These are phyloP conservation scores for Laetiporus sulphureus DNA, from an alignment of 1,284 basidiomycete species.

Conservation along the genomic window DNA sequence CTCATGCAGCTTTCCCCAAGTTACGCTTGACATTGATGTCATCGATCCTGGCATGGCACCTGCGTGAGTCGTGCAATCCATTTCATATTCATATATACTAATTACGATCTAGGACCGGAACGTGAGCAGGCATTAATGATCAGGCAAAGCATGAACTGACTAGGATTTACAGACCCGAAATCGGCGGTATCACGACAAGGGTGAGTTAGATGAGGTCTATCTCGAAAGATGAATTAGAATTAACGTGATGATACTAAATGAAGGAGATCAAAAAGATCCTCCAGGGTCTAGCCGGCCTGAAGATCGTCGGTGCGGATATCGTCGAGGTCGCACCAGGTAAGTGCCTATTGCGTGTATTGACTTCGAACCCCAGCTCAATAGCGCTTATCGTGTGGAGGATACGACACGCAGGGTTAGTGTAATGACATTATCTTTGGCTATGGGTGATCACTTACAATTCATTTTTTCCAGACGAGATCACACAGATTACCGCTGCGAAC, in stretches of 20 bases:
- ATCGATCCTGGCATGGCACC: conserved; percentile 34
- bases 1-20: too few relatives aligned
- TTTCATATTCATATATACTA: too few relatives aligned
- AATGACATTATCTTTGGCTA: neutral
- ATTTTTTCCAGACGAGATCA: conserved; percentile 24
- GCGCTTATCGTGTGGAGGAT: conserved; percentile 11
- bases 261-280: conserved; percentile 35
- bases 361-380: neutral
- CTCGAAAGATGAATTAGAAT: too few relatives aligned
- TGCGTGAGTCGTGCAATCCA: conserved; percentile 28
- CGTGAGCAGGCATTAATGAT: too few relatives aligned
- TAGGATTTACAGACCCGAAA: conserved; percentile 22
- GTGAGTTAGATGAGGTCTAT: too few relatives aligned
- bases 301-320: conserved; percentile 34
- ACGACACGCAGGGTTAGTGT: conserved; percentile 24
- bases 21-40: conserved; percentile 29
- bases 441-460: neutral
- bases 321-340: conserved; percentile 32
- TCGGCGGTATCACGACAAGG: conserved; percentile 33
- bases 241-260: too few relatives aligned
- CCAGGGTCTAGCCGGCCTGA: conserved; percentile 29
- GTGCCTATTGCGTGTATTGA: conserved; percentile 1
- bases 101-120: conserved; percentile 26
- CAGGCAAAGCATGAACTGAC: too few relatives aligned
- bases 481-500: conserved; percentile 29